Percentiles rank a stretch among this genome's conserved stretches.
These are phyloP conservation scores for Ogataea nonfermentans DNA, from an alignment of 805 yeast genomes.

Conservation along the genomic window DNA sequence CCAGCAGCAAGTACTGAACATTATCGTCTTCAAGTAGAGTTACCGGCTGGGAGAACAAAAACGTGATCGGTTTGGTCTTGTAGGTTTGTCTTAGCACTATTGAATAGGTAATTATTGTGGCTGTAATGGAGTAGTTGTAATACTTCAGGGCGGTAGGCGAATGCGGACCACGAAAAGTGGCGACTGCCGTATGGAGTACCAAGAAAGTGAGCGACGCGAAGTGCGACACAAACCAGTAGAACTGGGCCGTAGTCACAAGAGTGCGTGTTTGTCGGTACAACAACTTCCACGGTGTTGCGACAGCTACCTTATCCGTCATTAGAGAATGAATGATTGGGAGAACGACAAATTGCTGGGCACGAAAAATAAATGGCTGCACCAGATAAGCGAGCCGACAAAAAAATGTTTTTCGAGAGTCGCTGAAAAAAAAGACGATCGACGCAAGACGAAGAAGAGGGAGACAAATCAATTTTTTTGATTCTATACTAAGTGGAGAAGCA, in stretches of 20 bases:
- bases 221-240: slow-evolving; percentile 71
- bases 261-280: slow-evolving; percentile 11
- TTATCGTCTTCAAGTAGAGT: slow-evolving; percentile 52
- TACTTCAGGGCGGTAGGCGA: slow-evolving; percentile 33
- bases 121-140: slow-evolving; percentile 44
- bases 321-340: neutral
- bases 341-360: neutral
- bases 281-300: slow-evolving; percentile 2
- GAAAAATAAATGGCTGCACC: slow-evolving; percentile 10
- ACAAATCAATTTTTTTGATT: slow-evolving; percentile 15
- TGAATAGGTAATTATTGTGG: slow-evolving; percentile 57
- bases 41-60: slow-evolving; percentile 28
- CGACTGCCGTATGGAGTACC: slow-evolving; percentile 37
- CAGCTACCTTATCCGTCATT: slow-evolving; percentile 7
- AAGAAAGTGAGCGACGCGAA: slow-evolving; percentile 46
- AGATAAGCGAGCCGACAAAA: slow-evolving; percentile 11
- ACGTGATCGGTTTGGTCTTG: slow-evolving; percentile 37
- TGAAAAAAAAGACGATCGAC: slow-evolving; percentile 6
- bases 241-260: slow-evolving; percentile 49
- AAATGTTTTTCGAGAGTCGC: slow-evolving; percentile 1
- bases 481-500: slow-evolving; percentile 13
- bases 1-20: slow-evolving; percentile 55
- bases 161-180: slow-evolving; percentile 39
- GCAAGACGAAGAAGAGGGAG: slow-evolving; percentile 1
- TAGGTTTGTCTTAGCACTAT: slow-evolving; percentile 62